phyloP scores from a whole-genome alignment of 345 rosid species.

The Hibiscus trionum region DNA sequence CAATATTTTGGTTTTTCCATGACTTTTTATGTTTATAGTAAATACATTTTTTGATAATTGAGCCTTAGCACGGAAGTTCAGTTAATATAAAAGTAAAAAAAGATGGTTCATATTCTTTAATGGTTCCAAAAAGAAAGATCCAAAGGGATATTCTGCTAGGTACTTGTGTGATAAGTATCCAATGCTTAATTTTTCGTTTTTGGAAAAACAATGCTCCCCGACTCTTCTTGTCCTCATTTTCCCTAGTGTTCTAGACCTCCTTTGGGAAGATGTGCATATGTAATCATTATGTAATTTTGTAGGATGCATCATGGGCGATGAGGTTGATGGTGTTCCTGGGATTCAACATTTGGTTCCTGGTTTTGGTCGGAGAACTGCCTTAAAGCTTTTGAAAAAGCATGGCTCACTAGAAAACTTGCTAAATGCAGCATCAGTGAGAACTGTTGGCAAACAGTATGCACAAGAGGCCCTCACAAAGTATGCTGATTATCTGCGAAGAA shows the following conservation, averaged over 20 bases:
- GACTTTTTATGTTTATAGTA: background rate
- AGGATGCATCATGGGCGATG: constrained; percentile 91
- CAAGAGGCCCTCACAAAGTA: constrained; percentile 84
- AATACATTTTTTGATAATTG: background rate
- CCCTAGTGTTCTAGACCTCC: background rate
- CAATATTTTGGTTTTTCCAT: background rate
- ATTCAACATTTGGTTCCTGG: constrained; percentile 74
- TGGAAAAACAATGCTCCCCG: background rate
- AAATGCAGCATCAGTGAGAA: constrained; percentile 72
- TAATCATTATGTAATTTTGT: constrained; percentile 6
- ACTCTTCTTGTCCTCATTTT: background rate
- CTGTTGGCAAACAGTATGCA: constrained; percentile 70
- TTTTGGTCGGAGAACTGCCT: constrained; percentile 80
- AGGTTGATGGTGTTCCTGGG: constrained; percentile 88
- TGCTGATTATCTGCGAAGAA: constrained; percentile 76
- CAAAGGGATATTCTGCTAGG: background rate
- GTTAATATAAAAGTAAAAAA: background rate
- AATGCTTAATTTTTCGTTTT: background rate
- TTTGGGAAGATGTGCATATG: background rate
- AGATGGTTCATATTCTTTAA: background rate
- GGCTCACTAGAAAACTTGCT: constrained; percentile 83
- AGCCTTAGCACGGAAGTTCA: background rate
- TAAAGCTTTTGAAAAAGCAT: constrained; percentile 74
- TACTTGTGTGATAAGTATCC: background rate
- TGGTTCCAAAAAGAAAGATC: background rate